Conservation (phyloP, 495 filamentous ascomycete genomes). For the Wilcoxina mikolae region DNA sequence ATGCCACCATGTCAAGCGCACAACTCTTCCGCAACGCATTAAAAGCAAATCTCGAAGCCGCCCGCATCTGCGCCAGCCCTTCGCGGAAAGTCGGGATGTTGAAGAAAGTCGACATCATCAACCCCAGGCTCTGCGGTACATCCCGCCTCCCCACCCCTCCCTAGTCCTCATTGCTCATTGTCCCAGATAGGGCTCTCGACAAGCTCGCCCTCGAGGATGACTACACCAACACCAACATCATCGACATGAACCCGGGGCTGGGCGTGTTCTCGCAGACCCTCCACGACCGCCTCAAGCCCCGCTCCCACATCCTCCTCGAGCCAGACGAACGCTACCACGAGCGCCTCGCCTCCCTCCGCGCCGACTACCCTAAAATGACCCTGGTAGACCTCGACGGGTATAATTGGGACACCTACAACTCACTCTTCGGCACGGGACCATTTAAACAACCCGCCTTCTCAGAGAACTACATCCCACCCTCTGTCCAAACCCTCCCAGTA, state of each 20-base stretch:
- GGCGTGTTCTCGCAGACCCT: slow-evolving; percentile 63
- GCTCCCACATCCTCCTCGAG: slow-evolving; percentile 67
- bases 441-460: slow-evolving; percentile 3
- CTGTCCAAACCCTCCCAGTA: background rate
- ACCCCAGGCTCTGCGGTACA: too few species aligned
- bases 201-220: slow-evolving; percentile 10
- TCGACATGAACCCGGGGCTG: slow-evolving; percentile 69
- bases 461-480: slow-evolving; percentile 22
- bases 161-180: background rate
- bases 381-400: slow-evolving; percentile 19
- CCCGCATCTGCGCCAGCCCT: too few species aligned
- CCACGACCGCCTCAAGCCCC: slow-evolving; percentile 56
- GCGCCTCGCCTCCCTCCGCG: slow-evolving; percentile 43
- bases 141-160: background rate
- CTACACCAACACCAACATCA: slow-evolving; percentile 33
- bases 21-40: too few species aligned
- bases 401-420: slow-evolving; percentile 36
- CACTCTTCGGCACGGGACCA: slow-evolving; percentile 33
- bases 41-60: too few species aligned
- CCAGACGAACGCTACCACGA: slow-evolving; percentile 40
- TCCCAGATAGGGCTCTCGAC: slow-evolving; percentile 7
- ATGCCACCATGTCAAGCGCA: too few species aligned
- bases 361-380: background rate
- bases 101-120: too few species aligned
- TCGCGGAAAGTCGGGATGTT: too few species aligned